Percentiles rank a stretch among this genome's conserved stretches.
These are phyloP conservation scores for Moesziomyces parantarcticus DNA, from an alignment of 1,284 basidiomycete species.

Conservation along the genomic window DNA sequence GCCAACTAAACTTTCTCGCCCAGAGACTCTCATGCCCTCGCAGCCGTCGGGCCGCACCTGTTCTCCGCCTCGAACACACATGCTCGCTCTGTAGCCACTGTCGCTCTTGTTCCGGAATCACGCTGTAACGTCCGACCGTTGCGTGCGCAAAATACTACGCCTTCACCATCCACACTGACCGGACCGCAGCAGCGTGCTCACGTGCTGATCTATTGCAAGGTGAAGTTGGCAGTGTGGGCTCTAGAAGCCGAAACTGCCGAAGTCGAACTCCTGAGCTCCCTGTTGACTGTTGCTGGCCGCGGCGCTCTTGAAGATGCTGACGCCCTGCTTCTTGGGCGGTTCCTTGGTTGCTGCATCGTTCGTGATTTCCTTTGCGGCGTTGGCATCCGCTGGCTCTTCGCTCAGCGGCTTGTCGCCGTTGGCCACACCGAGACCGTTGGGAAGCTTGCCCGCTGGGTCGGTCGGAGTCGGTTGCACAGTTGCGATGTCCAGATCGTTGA, in stretches of 20 bases:
- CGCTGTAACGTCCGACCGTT: no score
- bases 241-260: slow-evolving; percentile 57
- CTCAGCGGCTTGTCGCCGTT: not conserved
- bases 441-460: not conserved
- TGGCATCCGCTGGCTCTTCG: slow-evolving; percentile 9
- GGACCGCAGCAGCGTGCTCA: no score
- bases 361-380: not conserved
- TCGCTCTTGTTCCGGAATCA: no score
- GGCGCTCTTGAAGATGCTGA: slow-evolving; percentile 49
- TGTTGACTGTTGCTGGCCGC: slow-evolving; percentile 50
- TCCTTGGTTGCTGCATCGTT: not conserved
- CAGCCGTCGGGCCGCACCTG: no score
- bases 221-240: no score
- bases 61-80: no score
- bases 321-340: slow-evolving; percentile 39
- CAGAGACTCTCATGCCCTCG: no score
- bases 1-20: not conserved
- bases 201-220: slow-evolving; percentile 4
- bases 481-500: slow-evolving; percentile 53
- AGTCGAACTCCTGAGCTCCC: slow-evolving; percentile 57
- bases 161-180: no score
- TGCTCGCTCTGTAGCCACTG: no score
- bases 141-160: no score
- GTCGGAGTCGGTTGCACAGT: not conserved
- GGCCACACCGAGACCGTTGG: not conserved